phyloP scores from a whole-genome alignment of 148 eudicot species.

The Gaultheria prostrata region DNA sequence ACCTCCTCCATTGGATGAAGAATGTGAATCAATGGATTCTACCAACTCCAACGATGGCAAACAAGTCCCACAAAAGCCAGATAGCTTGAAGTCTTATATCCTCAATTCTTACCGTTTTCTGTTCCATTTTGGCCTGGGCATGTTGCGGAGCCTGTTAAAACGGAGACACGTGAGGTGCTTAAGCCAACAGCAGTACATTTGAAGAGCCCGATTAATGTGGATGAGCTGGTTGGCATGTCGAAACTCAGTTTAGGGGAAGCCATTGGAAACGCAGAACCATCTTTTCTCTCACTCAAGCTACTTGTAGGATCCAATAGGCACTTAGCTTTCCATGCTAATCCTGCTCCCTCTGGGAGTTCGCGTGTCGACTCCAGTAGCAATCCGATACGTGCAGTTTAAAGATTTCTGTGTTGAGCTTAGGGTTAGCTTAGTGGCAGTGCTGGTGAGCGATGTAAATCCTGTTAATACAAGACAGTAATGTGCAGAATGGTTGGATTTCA shows the following conservation, averaged over 20 bases:
- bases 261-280: slow-evolving; percentile 44
- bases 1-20: slow-evolving; percentile 56
- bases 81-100: slow-evolving; percentile 46
- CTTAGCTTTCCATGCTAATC: slow-evolving; percentile 74
- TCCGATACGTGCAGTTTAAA: slow-evolving; percentile 58
- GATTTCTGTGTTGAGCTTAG: not conserved
- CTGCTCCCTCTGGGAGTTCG: slow-evolving; percentile 34
- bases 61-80: slow-evolving; percentile 27
- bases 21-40: slow-evolving; percentile 83
- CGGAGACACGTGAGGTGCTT: slow-evolving; percentile 49
- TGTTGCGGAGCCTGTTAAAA: slow-evolving; percentile 24
- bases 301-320: slow-evolving; percentile 61
- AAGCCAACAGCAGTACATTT: slow-evolving; percentile 57
- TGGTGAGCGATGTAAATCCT: not conserved
- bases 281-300: slow-evolving; percentile 58
- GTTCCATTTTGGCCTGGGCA: slow-evolving; percentile 47
- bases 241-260: slow-evolving; percentile 60
- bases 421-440: not conserved
- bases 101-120: slow-evolving; percentile 37
- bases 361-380: slow-evolving; percentile 41
- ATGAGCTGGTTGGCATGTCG: slow-evolving; percentile 70
- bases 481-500: slow-evolving; percentile 12
- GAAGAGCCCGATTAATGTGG: slow-evolving; percentile 63
- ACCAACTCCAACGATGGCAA: slow-evolving; percentile 27
- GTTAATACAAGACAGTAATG: slow-evolving; percentile 21